phyloP scores from a whole-genome alignment of 345 rosid species.

The Eucalyptus caleyi region DNA sequence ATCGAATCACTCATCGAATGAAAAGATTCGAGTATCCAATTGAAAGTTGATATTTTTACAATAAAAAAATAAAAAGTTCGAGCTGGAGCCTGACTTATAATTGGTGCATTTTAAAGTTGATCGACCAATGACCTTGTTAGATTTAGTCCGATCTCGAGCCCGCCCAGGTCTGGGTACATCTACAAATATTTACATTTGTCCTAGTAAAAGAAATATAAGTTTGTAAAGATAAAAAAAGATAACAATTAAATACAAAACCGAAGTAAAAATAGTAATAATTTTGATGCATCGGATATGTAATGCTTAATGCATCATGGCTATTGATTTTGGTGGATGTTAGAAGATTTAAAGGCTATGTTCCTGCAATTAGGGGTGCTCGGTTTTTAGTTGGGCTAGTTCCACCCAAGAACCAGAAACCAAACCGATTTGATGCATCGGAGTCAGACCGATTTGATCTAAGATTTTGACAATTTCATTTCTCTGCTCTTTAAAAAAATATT shows the following conservation, averaged over 20 bases:
- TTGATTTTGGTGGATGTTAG: no score
- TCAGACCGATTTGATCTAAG: accelerated
- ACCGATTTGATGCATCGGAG: accelerated
- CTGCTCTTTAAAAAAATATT: accelerated
- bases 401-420: not conserved
- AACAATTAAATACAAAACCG: not conserved
- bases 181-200: not conserved
- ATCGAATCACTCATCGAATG: not conserved
- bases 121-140: not conserved
- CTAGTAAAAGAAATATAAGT: not conserved
- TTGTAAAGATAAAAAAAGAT: not conserved
- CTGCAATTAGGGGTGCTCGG: accelerated
- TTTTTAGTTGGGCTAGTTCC: not conserved
- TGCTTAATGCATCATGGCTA: no score
- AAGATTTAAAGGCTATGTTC: not conserved
- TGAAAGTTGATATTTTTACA: not conserved
- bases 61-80: not conserved
- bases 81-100: not conserved
- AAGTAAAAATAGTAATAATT: not conserved
- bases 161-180: not conserved
- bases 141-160: not conserved
- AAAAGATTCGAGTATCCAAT: not conserved
- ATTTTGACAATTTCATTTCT: not conserved
- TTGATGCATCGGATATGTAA: accelerated
- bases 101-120: not conserved